phyloP scores from a whole-genome alignment of 305 asterid genomes.

The Solanum hybrid region DNA sequence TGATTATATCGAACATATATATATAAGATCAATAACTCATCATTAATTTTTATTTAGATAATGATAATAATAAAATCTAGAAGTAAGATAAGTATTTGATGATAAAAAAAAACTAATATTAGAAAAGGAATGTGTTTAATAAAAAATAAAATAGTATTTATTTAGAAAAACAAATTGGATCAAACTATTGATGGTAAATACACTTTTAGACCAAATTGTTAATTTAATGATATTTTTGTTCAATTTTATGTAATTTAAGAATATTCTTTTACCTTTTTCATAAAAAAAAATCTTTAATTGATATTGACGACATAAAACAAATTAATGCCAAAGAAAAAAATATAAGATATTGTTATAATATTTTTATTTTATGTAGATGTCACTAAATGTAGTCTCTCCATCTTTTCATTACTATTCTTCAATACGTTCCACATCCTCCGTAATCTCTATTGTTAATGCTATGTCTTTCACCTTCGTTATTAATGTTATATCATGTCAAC shows the following conservation, averaged over 20 bases:
- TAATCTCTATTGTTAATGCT: too few species aligned
- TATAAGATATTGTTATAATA: too few species aligned
- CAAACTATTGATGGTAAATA: background rate
- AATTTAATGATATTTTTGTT: too few species aligned
- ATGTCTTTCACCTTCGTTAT: too few species aligned
- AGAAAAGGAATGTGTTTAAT: background rate
- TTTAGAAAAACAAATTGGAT: background rate
- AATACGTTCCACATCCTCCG: background rate
- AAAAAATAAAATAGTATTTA: too few species aligned
- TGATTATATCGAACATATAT: too few species aligned
- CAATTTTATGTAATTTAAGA: too few species aligned
- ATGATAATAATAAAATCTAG: too few species aligned
- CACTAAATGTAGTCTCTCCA: background rate
- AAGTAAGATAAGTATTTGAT: background rate
- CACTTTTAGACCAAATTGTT: background rate
- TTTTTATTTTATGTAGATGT: background rate
- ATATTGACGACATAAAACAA: too few species aligned
- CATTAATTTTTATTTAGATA: too few species aligned
- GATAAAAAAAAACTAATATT: too few species aligned
- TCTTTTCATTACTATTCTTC: background rate
- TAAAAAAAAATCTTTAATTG: background rate
- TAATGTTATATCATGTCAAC: background rate
- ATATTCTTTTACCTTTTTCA: background rate
- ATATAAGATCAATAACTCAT: too few species aligned
- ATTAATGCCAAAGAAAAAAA: background rate